Evolutionary conservation across 2,329 filamentous ascomycete genomes (phyloP), one percentile per base, ranked within the genome.

Genomic region (Penicillium crustosum): DNA sequence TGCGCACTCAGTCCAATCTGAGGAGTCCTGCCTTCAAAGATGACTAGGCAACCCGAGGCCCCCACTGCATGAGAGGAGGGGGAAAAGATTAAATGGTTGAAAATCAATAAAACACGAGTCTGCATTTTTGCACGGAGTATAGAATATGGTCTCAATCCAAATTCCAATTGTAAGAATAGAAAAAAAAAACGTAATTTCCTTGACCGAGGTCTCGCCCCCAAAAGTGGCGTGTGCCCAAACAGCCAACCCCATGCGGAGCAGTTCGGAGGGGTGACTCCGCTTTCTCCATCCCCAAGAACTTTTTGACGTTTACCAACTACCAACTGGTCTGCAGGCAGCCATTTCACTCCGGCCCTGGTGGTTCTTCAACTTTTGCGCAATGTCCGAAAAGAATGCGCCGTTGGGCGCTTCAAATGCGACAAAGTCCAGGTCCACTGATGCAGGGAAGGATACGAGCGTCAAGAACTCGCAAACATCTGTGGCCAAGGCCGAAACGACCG

Each of bases 401-500:
- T 61, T 64, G 55, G 67, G 63, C 56, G 58, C 48, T 58, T 65
- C 68, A 53, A 69, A 71, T 52, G 47, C 38, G 47, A 48, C 19
- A 48, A 51, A 52, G 27, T 49, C 39, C 65, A 65, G 70, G 66
- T 50, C 63, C 57, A 29, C 52, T 57, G 61, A 61, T 61, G 60
- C 65, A 56, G 64, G 63, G 56, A 70, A 65, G 57, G 72, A 73
- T 53, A 63, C 66, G 55, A 68, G 64, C 64, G 61, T 69, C 60
- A 73, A 72, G 60, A 68, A 63, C 55, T 63, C 59, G 35, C 67
- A 69, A 29, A 61, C 65, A 53, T 66, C 70, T 55, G 64, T 68
- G 43, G 65, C 66, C 58, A 76, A 75, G 63, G 61, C 70, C 59
- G 75, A 75, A 56, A 70, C 65, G 47, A 54, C 64, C 58, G 64